Percentiles rank a stretch among this genome's conserved stretches.
phyloP scores from a whole-genome alignment of 2,329 filamentous ascomycete species.

The Diplodia corticola region DNA sequence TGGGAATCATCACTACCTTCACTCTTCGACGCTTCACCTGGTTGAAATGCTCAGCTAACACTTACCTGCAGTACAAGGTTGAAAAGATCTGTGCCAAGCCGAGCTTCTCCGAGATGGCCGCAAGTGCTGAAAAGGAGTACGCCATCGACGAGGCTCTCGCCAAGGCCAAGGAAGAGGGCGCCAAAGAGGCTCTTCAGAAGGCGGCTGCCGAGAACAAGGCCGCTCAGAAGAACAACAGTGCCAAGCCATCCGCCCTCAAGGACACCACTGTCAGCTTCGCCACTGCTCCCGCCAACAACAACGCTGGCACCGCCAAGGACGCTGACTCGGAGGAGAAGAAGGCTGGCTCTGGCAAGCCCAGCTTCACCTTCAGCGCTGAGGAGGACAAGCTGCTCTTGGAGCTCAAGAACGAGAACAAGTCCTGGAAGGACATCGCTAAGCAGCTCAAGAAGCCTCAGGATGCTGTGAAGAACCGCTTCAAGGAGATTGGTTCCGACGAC shows the following conservation, averaged over 20 bases:
- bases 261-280: background rate
- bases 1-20: background rate
- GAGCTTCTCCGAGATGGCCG: background rate
- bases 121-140: background rate
- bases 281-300: background rate
- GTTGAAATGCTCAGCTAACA: background rate
- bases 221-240: background rate
- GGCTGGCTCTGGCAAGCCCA: background rate
- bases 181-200: background rate
- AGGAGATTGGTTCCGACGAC: conserved; percentile 35
- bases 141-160: background rate
- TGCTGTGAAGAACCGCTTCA: conserved; percentile 34
- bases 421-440: conserved; percentile 36
- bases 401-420: conserved; percentile 35
- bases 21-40: background rate
- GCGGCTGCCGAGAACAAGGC: background rate
- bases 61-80: background rate
- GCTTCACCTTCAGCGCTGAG: conserved; percentile 36
- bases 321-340: conserved; percentile 1
- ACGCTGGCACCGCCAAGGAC: background rate
- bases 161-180: background rate
- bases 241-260: background rate
- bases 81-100: background rate
- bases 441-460: conserved; percentile 33
- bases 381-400: conserved; percentile 45